phyloP scores from a whole-genome alignment of 2,329 filamentous ascomycete genomes.

The Colletotrichum graminicola region DNA sequence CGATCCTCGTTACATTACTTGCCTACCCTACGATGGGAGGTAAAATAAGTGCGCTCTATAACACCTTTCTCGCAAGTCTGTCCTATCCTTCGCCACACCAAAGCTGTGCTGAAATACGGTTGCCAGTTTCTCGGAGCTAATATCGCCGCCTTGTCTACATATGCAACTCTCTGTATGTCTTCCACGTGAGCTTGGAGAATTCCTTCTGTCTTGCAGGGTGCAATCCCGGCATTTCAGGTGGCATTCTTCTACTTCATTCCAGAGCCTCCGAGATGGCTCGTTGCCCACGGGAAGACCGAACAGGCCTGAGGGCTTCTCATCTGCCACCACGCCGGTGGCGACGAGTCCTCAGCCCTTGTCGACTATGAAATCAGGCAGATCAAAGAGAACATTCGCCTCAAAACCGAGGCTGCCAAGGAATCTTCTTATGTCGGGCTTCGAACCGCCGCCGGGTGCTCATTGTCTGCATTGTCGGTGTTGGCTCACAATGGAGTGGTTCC shows the following conservation, averaged over 20 bases:
- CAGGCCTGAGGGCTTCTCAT: conserved; percentile 65
- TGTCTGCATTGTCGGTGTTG: conserved; percentile 45
- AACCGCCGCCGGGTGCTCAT: conserved; percentile 48
- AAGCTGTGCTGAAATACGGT: conserved; percentile 12
- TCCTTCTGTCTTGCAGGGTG: conserved; percentile 48
- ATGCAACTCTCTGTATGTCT: conserved; percentile 51
- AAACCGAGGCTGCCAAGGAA: conserved; percentile 60
- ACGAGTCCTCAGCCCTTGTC: conserved; percentile 53
- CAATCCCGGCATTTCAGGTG: conserved; percentile 53
- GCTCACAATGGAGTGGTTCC: conserved; percentile 47
- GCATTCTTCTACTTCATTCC: conserved; percentile 54
- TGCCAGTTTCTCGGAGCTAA: conserved; percentile 53
- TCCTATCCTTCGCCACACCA: neutral
- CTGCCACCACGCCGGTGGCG: conserved; percentile 63
- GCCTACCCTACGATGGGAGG: conserved; percentile 53
- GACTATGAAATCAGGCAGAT: conserved; percentile 58
- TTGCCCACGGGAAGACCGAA: conserved; percentile 65
- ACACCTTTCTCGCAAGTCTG: conserved; percentile 49
- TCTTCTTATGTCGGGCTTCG: conserved; percentile 47
- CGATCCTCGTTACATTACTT: conserved; percentile 52
- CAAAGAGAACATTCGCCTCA: conserved; percentile 56
- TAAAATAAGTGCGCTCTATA: conserved; percentile 57
- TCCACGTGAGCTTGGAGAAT: conserved; percentile 48
- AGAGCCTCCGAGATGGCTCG: conserved; percentile 73
- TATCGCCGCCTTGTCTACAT: conserved; percentile 48